These are phyloP conservation scores for Austroboletus eburneus DNA, from an alignment of 768 basidiomycete species.

Conservation along the genomic window DNA sequence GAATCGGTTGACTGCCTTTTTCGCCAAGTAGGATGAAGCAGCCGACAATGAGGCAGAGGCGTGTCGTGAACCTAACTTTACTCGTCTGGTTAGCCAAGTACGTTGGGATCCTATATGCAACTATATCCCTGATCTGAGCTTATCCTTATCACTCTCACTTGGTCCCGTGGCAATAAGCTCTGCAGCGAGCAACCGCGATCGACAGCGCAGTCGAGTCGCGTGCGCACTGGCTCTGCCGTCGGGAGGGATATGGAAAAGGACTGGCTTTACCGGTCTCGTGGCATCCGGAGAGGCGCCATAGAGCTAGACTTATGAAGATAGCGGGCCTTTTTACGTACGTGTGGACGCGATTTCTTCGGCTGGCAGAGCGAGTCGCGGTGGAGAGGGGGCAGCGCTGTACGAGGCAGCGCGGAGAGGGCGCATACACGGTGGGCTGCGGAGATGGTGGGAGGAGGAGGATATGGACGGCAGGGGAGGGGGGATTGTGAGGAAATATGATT, in stretches of 20 bases:
- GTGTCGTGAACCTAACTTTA: conserved; percentile 21
- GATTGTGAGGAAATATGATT: conserved; percentile 4
- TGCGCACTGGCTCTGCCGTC: too few species aligned
- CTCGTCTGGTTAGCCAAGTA: not conserved
- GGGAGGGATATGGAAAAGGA: too few species aligned
- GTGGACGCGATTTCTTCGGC: not conserved
- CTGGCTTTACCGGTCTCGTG: not conserved
- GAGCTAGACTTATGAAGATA: not conserved
- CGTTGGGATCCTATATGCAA: too few species aligned
- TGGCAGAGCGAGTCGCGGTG: too few species aligned
- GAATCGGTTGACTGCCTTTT: not conserved
- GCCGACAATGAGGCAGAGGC: conserved; percentile 22
- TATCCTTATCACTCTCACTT: conserved; percentile 2
- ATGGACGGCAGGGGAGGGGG: not conserved
- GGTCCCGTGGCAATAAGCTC: conserved; percentile 19
- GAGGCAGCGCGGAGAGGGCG: too few species aligned
- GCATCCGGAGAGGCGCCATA: not conserved
- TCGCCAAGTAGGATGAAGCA: conserved; percentile 15
- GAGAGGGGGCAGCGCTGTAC: too few species aligned
- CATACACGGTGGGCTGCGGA: too few species aligned
- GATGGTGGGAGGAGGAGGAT: not conserved
- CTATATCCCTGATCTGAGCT: too few species aligned
- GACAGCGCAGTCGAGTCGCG: not conserved
- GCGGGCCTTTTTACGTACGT: conserved; percentile 8
- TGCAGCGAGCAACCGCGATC: conserved; percentile 1